Conservation (phyloP, 73 alveolate species). For the Tetrahymena malaccensis region DNA sequence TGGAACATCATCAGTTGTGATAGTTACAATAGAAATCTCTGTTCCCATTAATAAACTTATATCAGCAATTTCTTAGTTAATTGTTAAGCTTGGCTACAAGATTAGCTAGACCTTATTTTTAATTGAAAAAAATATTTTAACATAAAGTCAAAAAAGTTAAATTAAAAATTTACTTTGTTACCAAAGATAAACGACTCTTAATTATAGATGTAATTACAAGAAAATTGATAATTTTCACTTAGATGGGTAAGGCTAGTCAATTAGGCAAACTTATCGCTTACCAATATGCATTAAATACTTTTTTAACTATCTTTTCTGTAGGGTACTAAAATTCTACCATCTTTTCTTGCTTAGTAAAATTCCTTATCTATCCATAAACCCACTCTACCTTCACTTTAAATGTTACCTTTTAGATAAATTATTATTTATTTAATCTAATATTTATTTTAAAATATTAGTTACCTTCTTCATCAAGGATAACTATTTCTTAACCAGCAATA, state of each 20-base stretch:
- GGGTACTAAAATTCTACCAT: slow-evolving; percentile 62
- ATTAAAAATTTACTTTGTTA: not conserved
- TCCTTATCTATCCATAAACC: slow-evolving; percentile 64
- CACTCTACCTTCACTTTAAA: slow-evolving; percentile 54
- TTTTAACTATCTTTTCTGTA: slow-evolving; percentile 29
- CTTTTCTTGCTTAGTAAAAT: slow-evolving; percentile 54
- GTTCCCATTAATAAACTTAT: slow-evolving; percentile 25
- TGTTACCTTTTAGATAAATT: not conserved
- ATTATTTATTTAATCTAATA: not conserved
- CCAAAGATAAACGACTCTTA: slow-evolving; percentile 55
- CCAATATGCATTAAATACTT: not conserved
- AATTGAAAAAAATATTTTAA: not conserved
- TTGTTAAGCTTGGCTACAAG: slow-evolving; percentile 39
- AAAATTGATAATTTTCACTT: slow-evolving; percentile 33
- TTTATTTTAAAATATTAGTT: not conserved
- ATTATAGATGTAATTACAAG: slow-evolving; percentile 25
- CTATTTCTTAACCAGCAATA: slow-evolving; percentile 63
- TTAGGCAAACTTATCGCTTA: slow-evolving; percentile 34
- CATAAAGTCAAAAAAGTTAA: not conserved
- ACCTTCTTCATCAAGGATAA: slow-evolving; percentile 64
- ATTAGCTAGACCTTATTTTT: not conserved
- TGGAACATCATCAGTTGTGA: slow-evolving; percentile 42
- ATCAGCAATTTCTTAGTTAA: slow-evolving; percentile 13
- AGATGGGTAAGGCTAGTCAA: not conserved
- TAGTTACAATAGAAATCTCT: slow-evolving; percentile 5